Conservation (phyloP, 371 early-diverging fungal genomes). For the Mucor mucedo region DNA sequence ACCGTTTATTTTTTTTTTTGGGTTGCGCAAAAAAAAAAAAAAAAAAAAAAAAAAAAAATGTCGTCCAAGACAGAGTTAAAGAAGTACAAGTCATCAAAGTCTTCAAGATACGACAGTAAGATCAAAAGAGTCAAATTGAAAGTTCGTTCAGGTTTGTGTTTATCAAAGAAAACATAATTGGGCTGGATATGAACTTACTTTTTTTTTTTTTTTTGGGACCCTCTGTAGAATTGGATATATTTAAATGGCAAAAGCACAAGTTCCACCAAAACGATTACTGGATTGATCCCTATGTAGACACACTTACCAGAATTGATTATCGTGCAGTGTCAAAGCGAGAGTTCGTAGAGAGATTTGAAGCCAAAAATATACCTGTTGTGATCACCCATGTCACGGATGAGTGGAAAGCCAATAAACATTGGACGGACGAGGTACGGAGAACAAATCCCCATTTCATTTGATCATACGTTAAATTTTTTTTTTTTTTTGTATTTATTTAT, state of each 20-base stretch:
- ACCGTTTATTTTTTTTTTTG: not conserved
- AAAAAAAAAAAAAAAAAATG: constrained; percentile 7
- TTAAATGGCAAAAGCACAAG: constrained; percentile 61
- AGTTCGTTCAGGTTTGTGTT: constrained; percentile 53
- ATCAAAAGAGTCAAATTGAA: constrained; percentile 53
- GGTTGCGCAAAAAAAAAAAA: no score
- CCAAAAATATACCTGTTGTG: constrained; percentile 64
- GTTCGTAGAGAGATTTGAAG: constrained; percentile 67
- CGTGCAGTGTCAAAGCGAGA: constrained; percentile 54
- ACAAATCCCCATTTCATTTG: not conserved
- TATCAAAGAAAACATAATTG: not conserved
- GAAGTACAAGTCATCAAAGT: constrained; percentile 28
- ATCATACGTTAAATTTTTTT: no score
- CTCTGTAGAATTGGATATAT: constrained; percentile 56
- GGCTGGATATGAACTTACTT: not conserved
- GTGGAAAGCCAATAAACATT: constrained; percentile 66
- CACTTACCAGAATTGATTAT: constrained; percentile 54
- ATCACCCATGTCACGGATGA: constrained; percentile 63
- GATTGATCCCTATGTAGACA: constrained; percentile 53
- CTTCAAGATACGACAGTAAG: constrained; percentile 41
- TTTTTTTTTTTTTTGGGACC: no score
- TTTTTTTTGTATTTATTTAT: not conserved
- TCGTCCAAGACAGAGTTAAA: constrained; percentile 17
- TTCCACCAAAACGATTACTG: constrained; percentile 56
- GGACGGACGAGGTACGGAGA: constrained; percentile 62